Base-by-base conservation (phyloP, 148 eudicot species). In the Nepenthes mirabilis region DNA sequence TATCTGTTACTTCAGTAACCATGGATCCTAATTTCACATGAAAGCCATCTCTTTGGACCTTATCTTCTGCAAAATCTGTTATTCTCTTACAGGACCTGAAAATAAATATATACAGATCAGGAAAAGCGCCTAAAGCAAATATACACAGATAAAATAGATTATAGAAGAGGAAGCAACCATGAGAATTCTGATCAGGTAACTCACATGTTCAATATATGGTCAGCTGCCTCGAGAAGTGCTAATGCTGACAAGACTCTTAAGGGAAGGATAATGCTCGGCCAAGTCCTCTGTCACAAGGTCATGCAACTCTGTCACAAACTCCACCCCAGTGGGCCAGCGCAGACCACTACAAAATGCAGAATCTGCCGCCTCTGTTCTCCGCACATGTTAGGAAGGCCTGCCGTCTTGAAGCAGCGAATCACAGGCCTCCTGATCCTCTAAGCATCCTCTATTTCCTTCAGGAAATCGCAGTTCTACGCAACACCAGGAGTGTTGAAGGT, bases 81-180 rank as follows among this genome's bases (percentile, higher is more conserved):
- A 84, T 84, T 73, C 90, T 82, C 69, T 84, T 84, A 72, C 82
- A 86, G 64, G 82, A 84, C 90, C 90, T 84, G 77, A 59, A 74
- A n/a, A 36, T 0, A 53, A 53, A 37, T 10, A 47, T 36, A 57
- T 1, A 2, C 6, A 50, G 14, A 50, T 11, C 11, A 43, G 0
- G 23, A 23, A 23, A 23, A 23, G 23, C 23, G 23, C 23, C 23
- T 23, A 0, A 23, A 23, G 23, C 0, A 23, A 23, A 23, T 23
- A 23, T 23, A 23, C 23, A 23, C 23, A 23, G 23, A 23, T 23
- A 23, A 23, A 23, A 0, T 23, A 23, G 23, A 23, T 23, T 23
- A 23, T 23, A 45, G 34, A 5, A 1, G 32, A 48, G 36, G 51
- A 11, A n/a, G 61, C 23, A 1, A 40, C 23, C 12, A 11, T 3